phyloP scores from a whole-genome alignment of 2,329 filamentous ascomycete genomes.

The Aureobasidium sp. region DNA sequence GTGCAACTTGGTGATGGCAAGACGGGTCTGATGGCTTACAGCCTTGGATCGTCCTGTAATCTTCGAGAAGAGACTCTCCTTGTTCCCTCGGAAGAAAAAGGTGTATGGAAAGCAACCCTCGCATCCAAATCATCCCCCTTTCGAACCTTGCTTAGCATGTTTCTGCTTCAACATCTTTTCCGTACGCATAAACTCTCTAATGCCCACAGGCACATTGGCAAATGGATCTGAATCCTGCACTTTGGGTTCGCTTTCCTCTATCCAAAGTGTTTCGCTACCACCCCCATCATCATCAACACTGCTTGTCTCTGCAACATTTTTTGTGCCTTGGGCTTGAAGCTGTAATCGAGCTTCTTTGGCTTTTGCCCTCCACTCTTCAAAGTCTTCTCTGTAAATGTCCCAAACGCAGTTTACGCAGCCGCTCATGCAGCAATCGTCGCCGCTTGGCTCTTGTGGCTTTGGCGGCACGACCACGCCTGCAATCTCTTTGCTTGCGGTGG shows the following conservation, averaged over 20 bases:
- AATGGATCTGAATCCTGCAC: conserved; percentile 54
- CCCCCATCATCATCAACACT: conserved; percentile 78
- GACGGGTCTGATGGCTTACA: too few relatives aligned
- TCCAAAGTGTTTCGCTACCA: conserved; percentile 65
- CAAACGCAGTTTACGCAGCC: conserved; percentile 97
- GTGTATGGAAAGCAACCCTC: too few relatives aligned
- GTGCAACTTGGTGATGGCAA: too few relatives aligned
- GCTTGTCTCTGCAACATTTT: conserved; percentile 41
- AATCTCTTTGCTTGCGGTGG: conserved; percentile 55
- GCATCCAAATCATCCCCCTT: background rate
- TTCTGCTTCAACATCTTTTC: conserved; percentile 78
- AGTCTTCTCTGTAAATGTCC: conserved; percentile 83
- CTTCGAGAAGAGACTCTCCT: too few relatives aligned
- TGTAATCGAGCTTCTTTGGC: conserved; percentile 56
- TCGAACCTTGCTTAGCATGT: background rate
- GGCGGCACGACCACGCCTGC: conserved; percentile 80
- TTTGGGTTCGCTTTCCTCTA: conserved; percentile 28
- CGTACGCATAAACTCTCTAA: conserved; percentile 93
- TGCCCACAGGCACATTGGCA: conserved; percentile 77
- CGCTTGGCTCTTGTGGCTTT: conserved; percentile 80
- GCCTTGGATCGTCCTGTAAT: too few relatives aligned
- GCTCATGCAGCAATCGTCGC: conserved; percentile 98
- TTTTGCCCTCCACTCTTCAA: conserved; percentile 76
- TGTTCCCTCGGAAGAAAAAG: too few relatives aligned
- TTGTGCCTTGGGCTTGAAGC: conserved; percentile 32